A percentile compares a stretch with the other conserved stretches of the same genome.
phyloP scores from a whole-genome alignment of 768 basidiomycete species.

The Vishniacozyma victoriae region DNA sequence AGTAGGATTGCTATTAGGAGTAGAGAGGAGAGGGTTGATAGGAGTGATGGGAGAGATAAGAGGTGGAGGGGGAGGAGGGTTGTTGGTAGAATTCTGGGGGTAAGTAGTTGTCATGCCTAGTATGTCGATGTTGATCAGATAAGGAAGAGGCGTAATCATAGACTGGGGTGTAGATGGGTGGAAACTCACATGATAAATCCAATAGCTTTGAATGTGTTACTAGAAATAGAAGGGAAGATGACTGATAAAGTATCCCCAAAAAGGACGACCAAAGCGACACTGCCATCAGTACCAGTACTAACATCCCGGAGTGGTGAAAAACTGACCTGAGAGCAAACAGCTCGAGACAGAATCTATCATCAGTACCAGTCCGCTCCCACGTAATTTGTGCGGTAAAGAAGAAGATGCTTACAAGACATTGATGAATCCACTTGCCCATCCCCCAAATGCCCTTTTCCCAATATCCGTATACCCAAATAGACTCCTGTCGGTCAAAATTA shows the following conservation, averaged over 20 bases:
- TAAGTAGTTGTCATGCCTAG: slow-evolving; percentile 3
- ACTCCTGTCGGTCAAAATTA: slow-evolving; percentile 64
- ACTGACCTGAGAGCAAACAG: slow-evolving; percentile 64
- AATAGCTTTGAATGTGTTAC: slow-evolving; percentile 68
- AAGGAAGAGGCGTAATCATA: too few species aligned
- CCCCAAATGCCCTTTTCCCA: slow-evolving; percentile 80
- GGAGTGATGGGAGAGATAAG: slow-evolving; percentile 78
- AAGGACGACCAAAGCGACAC: slow-evolving; percentile 76
- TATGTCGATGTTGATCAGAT: neutral
- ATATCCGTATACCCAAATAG: slow-evolving; percentile 84
- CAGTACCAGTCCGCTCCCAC: slow-evolving; percentile 51
- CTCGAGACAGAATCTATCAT: slow-evolving; percentile 71
- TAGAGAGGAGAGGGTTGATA: slow-evolving; percentile 67
- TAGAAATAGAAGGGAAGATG: slow-evolving; percentile 62
- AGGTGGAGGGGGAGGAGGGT: slow-evolving; percentile 78
- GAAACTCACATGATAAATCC: slow-evolving; percentile 60
- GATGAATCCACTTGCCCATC: slow-evolving; percentile 54
- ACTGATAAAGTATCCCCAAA: slow-evolving; percentile 79
- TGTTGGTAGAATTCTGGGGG: slow-evolving; percentile 66
- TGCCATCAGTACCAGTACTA: slow-evolving; percentile 4
- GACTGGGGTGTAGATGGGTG: too few species aligned
- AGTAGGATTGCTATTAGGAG: slow-evolving; percentile 70
- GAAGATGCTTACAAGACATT: slow-evolving; percentile 34
- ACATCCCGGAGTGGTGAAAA: slow-evolving; percentile 48
- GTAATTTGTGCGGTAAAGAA: neutral